These are phyloP conservation scores for Raphidocelis subcapitata DNA, from an alignment of 139 green algal genomes.

Conservation along the genomic window DNA sequence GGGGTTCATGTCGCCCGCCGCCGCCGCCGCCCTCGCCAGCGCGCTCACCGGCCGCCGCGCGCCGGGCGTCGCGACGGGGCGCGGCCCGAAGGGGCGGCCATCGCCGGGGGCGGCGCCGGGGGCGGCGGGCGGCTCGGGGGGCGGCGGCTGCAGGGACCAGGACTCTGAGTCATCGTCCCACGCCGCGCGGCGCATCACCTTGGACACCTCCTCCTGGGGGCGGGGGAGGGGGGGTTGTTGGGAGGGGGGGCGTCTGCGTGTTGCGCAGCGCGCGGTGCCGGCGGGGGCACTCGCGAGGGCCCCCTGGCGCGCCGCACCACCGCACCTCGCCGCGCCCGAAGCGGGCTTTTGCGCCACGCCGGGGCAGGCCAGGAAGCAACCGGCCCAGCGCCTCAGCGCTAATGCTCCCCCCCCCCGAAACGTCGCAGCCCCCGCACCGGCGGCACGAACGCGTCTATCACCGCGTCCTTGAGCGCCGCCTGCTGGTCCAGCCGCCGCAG, in stretches of 20 bases:
- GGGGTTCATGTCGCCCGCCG: conserved; percentile 69
- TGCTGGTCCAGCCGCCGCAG: conserved; percentile 74
- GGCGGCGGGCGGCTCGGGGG: not conserved
- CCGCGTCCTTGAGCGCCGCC: conserved; percentile 76
- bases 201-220: conserved; percentile 22
- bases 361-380: no score
- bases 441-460: conserved; percentile 82
- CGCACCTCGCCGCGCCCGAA: no score
- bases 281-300: no score
- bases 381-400: not conserved
- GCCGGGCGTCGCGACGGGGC: conserved; percentile 12
- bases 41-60: conserved; percentile 36
- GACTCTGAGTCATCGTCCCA: conserved; percentile 73
- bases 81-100: no score
- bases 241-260: no score
- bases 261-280: no score
- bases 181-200: conserved; percentile 59
- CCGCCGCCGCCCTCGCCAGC: conserved; percentile 36
- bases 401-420: no score
- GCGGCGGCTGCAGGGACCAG: conserved; percentile 61
- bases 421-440: no score
- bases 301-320: no score
- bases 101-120: no score
- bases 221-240: not conserved
- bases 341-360: no score